A percentile compares a stretch with the other conserved stretches of the same genome.
Conservation (phyloP, 768 basidiomycete genomes). For the Boletus sensibilis region DNA sequence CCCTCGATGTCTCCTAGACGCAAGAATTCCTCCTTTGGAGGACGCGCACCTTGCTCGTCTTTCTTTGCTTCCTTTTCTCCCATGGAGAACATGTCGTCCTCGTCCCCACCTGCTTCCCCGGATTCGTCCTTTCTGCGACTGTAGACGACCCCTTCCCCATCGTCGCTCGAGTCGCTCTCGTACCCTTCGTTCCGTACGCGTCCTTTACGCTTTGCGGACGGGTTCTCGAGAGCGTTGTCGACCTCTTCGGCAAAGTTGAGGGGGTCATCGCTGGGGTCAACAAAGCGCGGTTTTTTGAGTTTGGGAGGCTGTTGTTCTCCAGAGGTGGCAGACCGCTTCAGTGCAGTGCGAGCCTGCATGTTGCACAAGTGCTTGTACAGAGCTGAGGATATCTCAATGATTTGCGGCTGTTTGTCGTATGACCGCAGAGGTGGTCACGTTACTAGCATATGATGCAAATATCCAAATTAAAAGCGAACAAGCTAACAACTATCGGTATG, state of each 20-base stretch:
- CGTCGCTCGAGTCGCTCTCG: slow-evolving; percentile 92
- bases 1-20: slow-evolving; percentile 95
- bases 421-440: background rate
- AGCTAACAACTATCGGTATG: background rate
- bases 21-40: slow-evolving; percentile 69
- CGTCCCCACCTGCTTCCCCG: slow-evolving; percentile 60
- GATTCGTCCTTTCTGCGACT: slow-evolving; percentile 61
- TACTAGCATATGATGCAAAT: background rate
- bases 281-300: slow-evolving; percentile 74
- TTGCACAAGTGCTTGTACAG: background rate
- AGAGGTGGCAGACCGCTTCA: slow-evolving; percentile 43
- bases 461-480: background rate
- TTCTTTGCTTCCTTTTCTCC: slow-evolving; percentile 58
- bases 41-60: slow-evolving; percentile 39
- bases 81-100: slow-evolving; percentile 79
- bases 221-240: slow-evolving; percentile 68
- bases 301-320: slow-evolving; percentile 32
- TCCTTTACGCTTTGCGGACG: slow-evolving; percentile 61
- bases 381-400: background rate
- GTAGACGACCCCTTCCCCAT: slow-evolving; percentile 90
- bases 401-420: slow-evolving; percentile 25
- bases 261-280: slow-evolving; percentile 75
- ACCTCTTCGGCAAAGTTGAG: slow-evolving; percentile 76
- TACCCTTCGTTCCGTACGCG: slow-evolving; percentile 85
- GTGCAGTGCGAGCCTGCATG: slow-evolving; percentile 41